These are phyloP conservation scores for Colletotrichum liaoningense DNA, from an alignment of 2,329 filamentous ascomycete genomes.

Conservation along the genomic window DNA sequence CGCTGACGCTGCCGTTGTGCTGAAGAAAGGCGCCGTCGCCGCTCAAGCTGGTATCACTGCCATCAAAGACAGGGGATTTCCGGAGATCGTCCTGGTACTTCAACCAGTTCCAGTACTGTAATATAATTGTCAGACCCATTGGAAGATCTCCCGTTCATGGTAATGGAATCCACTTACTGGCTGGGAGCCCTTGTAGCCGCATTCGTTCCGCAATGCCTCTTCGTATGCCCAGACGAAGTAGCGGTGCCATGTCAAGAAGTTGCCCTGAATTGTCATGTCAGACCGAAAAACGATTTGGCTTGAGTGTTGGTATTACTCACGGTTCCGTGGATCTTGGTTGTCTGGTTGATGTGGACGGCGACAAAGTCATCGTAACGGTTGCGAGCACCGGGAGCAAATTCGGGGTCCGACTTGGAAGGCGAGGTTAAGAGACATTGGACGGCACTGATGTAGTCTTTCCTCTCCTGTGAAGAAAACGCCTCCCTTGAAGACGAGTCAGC, in stretches of 20 bases:
- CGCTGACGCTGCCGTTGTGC: slow-evolving; percentile 38
- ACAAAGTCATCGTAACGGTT: slow-evolving; percentile 38
- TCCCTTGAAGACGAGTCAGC: slow-evolving; percentile 33
- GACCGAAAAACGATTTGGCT: rapidly evolving
- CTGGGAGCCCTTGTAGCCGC: slow-evolving; percentile 35
- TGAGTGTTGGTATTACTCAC: not conserved
- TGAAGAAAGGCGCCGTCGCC: slow-evolving; percentile 49
- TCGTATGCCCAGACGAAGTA: slow-evolving; percentile 34
- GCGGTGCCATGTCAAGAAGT: slow-evolving; percentile 36
- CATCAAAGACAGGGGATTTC: slow-evolving; percentile 53
- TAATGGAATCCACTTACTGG: slow-evolving; percentile 15
- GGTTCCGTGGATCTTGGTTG: slow-evolving; percentile 23
- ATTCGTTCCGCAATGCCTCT: slow-evolving; percentile 32
- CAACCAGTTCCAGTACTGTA: slow-evolving; percentile 52
- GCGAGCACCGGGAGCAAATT: slow-evolving; percentile 26
- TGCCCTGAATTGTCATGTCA: not conserved
- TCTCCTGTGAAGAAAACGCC: slow-evolving; percentile 38
- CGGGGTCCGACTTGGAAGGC: slow-evolving; percentile 15
- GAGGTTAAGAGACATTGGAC: slow-evolving; percentile 33
- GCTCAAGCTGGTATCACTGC: slow-evolving; percentile 50
- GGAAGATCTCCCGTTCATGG: not conserved
- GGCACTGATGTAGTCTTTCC: slow-evolving; percentile 35
- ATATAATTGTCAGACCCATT: slow-evolving; percentile 11
- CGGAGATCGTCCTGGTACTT: slow-evolving; percentile 42
- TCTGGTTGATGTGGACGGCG: slow-evolving; percentile 36